Percentiles rank a stretch among this genome's conserved stretches.
Evolutionary conservation across 108 stramenopile species (phyloP).

Genomic region (Conticribra weissflogii): DNA sequence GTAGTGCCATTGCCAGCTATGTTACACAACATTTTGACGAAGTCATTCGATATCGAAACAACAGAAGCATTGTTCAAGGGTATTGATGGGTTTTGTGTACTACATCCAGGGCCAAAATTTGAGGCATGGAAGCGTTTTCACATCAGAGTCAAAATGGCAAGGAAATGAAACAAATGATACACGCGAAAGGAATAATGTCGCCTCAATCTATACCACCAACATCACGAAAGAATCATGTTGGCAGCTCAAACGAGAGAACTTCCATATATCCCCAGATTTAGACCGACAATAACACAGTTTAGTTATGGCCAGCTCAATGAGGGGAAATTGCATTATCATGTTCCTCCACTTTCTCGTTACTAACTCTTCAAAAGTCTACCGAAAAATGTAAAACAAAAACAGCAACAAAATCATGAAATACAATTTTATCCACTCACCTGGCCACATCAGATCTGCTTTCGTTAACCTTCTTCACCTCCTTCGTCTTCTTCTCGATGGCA

Average conservation of each 20-base stretch:
- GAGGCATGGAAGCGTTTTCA: too few relatives aligned
- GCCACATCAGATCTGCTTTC: conserved; percentile 23
- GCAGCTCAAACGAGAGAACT: conserved; percentile 47
- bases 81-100: too few relatives aligned
- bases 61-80: too few relatives aligned
- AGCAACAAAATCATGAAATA: neutral
- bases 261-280: conserved; percentile 28
- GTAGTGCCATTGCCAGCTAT: too few relatives aligned
- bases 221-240: conserved; percentile 19
- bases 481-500: conserved; percentile 26
- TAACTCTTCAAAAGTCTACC: neutral
- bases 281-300: conserved; percentile 29
- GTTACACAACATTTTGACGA: too few relatives aligned
- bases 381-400: conserved; percentile 3
- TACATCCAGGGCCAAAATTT: too few relatives aligned
- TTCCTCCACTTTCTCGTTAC: too few relatives aligned
- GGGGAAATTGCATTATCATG: too few relatives aligned
- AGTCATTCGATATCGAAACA: too few relatives aligned
- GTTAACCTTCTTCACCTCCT: conserved; percentile 24
- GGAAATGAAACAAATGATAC: too few relatives aligned
- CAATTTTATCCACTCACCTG: conserved; percentile 23
- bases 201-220: conserved; percentile 39
- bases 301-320: conserved; percentile 23
- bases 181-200: too few relatives aligned
- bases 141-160: too few relatives aligned